Base-by-base conservation (phyloP, 805 yeast species). In the Candida nitratophila region DNA sequence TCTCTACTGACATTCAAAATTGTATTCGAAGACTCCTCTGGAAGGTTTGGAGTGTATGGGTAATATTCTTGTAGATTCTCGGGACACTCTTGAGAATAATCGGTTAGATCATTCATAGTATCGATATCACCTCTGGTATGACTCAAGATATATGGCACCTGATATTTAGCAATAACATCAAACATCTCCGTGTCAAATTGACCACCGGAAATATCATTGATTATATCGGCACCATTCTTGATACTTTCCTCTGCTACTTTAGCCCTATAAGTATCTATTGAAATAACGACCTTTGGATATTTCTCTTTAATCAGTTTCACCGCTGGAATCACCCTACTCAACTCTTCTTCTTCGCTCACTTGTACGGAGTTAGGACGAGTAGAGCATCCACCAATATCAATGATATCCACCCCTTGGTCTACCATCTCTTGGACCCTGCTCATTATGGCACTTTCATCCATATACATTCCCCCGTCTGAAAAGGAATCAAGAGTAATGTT, bases 401-500 rank as follows among this genome's bases (percentile, higher is more conserved):
- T 70, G 27, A 93, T 85, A 24, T 71, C 69, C n/a, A 89, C 86
- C 1, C 87, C 89, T 71, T 86, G 72, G 33, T 62, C 50, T 35
- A 63, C 58, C 0, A 83, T 84, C 21, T 67, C 64, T 8, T 39
- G 19, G 9, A 37, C 24, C 5, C 22, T 26, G 0, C 53, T 55
- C 24, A 82, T 56, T 2, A 80, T 70, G 11, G 63, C 61, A 0
- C 64, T 71, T 0, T 71, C 32, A 7, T 68, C 56, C 33, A 54
- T 54, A 27, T 68, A 57, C 16, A 57, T 56, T 1, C 93, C 88
- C 2, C 96, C 98, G 62, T 93, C 99, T 37, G 96, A 86, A 59
- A 93, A 93, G 1, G 96, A 89, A 62, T 93, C 97, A 0, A 97
- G 96, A 0, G 99, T 93, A 19, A 84, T 74, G 55, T 93, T 93